These are phyloP conservation scores for Magnolia sinica DNA, from an alignment of 164 flowering plant genomes.

Conservation along the genomic window DNA sequence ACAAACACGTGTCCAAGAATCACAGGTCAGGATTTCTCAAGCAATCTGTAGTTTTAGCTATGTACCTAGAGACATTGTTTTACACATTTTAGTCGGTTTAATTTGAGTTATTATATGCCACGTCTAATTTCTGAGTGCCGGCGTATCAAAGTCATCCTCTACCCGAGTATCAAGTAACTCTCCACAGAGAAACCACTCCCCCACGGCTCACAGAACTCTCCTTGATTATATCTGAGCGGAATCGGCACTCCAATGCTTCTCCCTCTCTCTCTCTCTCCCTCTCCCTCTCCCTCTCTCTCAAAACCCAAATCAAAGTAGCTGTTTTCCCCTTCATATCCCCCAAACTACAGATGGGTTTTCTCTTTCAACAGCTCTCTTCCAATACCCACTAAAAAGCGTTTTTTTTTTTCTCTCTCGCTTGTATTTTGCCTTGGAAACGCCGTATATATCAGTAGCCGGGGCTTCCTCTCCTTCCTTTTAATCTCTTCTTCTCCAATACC, in stretches of 20 bases:
- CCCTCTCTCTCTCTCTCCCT: too few species aligned
- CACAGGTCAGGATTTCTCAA: too few species aligned
- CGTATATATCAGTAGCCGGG: neutral
- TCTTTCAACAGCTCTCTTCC: neutral
- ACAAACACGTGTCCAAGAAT: too few species aligned
- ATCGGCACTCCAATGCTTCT: neutral
- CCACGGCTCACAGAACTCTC: neutral
- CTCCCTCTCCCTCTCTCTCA: too few species aligned
- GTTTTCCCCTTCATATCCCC: neutral
- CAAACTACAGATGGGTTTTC: neutral
- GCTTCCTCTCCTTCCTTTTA: neutral
- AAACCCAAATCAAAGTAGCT: neutral
- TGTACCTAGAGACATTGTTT: too few species aligned
- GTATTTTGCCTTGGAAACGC: neutral
- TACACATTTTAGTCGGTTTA: too few species aligned
- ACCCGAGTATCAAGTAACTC: too few species aligned
- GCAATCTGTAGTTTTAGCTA: too few species aligned
- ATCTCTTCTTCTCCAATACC: neutral
- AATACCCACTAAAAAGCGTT: neutral
- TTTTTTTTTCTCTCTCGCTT: neutral
- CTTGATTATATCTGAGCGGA: neutral
- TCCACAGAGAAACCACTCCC: too few species aligned
- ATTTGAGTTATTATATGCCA: too few species aligned
- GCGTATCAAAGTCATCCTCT: too few species aligned
- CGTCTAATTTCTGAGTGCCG: too few species aligned